phyloP scores from a whole-genome alignment of 345 rosid species.

The Aurinia saxatilis region DNA sequence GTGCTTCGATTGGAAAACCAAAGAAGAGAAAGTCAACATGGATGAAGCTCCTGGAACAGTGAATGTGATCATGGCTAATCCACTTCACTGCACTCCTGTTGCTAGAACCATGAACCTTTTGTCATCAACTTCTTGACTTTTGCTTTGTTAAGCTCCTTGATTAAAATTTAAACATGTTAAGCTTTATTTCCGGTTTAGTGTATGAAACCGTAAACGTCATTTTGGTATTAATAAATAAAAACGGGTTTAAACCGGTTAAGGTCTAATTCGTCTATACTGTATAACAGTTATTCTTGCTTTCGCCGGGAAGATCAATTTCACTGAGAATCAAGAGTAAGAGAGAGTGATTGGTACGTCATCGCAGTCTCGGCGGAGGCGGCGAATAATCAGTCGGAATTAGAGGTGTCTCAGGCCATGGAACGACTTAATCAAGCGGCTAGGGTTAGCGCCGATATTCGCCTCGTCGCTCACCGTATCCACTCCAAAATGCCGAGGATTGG shows the following conservation, averaged over 20 bases:
- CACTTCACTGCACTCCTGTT: conserved; percentile 9
- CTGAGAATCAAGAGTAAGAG: background rate
- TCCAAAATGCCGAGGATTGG: too few species aligned
- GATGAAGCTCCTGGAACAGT: conserved; percentile 2
- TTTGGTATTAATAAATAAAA: too few species aligned
- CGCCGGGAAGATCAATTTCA: background rate
- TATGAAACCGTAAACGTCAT: too few species aligned
- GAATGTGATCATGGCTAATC: conserved; percentile 11
- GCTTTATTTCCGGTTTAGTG: too few species aligned
- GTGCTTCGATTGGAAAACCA: conserved; percentile 8
- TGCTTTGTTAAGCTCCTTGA: too few species aligned
- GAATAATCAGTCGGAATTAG: conserved; percentile 29
- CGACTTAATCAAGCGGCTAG: conserved; percentile 81
- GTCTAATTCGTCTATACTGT: too few species aligned
- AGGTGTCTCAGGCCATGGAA: conserved; percentile 91
- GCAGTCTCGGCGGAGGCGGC: conserved; percentile 20
- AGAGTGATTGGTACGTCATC: conserved; percentile 14
- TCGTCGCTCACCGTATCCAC: conserved; percentile 91
- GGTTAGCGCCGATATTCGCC: conserved; percentile 75
- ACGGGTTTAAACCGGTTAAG: too few species aligned
- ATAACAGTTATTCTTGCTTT: background rate
- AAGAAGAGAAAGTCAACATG: conserved; percentile 6
- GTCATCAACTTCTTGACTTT: too few species aligned
- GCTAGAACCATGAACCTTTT: background rate
- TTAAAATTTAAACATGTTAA: too few species aligned